A percentile compares a stretch with the other conserved stretches of the same genome.
These are phyloP conservation scores for Cicer judaicum DNA, from an alignment of 306 rosid genomes.

Conservation along the genomic window DNA sequence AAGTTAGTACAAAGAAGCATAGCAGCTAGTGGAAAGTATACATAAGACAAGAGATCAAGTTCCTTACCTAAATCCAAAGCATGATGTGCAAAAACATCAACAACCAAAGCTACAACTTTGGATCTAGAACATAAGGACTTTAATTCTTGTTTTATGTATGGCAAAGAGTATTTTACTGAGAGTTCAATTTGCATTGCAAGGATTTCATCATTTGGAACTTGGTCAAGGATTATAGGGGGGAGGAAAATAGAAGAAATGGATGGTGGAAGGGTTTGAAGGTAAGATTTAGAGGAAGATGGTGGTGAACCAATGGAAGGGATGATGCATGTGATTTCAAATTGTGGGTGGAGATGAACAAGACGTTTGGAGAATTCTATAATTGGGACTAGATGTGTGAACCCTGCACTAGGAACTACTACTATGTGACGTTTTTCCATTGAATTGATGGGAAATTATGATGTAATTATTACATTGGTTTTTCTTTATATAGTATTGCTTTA, in stretches of 20 bases:
- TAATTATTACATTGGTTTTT: too few relatives aligned
- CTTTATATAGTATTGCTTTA: too few relatives aligned
- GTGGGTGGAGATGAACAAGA: slow-evolving; percentile 36
- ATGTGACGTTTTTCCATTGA: slow-evolving; percentile 40
- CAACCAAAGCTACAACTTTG: slow-evolving; percentile 43
- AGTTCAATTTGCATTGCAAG: slow-evolving; percentile 40
- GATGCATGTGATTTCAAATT: slow-evolving; percentile 26
- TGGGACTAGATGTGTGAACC: slow-evolving; percentile 45
- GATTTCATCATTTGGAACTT: neutral
- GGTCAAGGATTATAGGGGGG: neutral
- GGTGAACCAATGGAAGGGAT: slow-evolving; percentile 1
- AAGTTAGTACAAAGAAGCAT: slow-evolving; percentile 36
- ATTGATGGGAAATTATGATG: too few relatives aligned
- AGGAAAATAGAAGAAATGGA: slow-evolving; percentile 37
- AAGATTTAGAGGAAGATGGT: slow-evolving; percentile 11
- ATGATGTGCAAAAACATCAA: slow-evolving; percentile 35
- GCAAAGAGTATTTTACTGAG: slow-evolving; percentile 29
- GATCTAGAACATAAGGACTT: slow-evolving; percentile 30
- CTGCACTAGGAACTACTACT: slow-evolving; percentile 46
- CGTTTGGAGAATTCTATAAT: slow-evolving; percentile 43
- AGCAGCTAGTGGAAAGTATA: slow-evolving; percentile 48
- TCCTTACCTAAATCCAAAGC: slow-evolving; percentile 38
- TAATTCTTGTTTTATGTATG: slow-evolving; percentile 27
- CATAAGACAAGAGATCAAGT: slow-evolving; percentile 38
- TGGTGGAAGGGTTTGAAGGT: slow-evolving; percentile 44